Evolutionary conservation across 768 basidiomycete species (phyloP).

Genomic region (Podaxis mareebaensis): DNA sequence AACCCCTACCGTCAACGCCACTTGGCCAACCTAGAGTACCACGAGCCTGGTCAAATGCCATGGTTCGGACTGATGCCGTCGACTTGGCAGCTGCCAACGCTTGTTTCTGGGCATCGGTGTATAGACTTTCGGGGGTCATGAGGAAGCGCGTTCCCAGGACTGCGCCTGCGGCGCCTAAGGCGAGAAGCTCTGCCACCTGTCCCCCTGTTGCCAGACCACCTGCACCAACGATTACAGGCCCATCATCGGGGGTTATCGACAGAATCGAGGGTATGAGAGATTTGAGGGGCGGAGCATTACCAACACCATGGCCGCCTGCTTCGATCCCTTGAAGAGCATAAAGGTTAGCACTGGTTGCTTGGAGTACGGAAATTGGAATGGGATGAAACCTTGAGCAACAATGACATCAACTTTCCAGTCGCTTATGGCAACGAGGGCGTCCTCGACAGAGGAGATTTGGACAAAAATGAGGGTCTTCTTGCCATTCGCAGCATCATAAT

Average conservation of each 20-base stretch:
- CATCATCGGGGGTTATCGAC: constrained; percentile 37
- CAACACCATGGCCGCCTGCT: constrained; percentile 75
- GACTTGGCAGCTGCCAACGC: constrained; percentile 50
- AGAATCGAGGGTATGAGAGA: constrained; percentile 60
- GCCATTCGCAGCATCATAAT: constrained; percentile 46
- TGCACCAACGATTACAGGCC: constrained; percentile 66
- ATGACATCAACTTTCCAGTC: constrained; percentile 75
- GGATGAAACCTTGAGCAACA: constrained; percentile 68
- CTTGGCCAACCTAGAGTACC: constrained; percentile 59
- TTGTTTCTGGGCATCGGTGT: constrained; percentile 52
- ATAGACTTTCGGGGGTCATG: constrained; percentile 64
- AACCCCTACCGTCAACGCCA: constrained; percentile 62
- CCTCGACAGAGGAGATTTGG: constrained; percentile 60
- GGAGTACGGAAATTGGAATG: not conserved
- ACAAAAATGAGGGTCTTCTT: constrained; percentile 56
- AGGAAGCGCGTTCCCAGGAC: constrained; percentile 79
- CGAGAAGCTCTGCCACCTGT: constrained; percentile 65
- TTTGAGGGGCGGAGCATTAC: constrained; percentile 56
- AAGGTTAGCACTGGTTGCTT: constrained; percentile 9
- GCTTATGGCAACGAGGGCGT: constrained; percentile 58
- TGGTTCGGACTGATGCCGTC: constrained; percentile 51
- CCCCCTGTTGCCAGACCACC: constrained; percentile 69
- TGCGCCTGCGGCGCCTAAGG: constrained; percentile 66
- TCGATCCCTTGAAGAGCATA: constrained; percentile 57
- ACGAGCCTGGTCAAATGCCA: constrained; percentile 63